Evolutionary conservation across 2,329 filamentous ascomycete genomes (phyloP), one percentile per base, ranked within the genome.

Genomic region (Dendrostoma leiphaemia): DNA sequence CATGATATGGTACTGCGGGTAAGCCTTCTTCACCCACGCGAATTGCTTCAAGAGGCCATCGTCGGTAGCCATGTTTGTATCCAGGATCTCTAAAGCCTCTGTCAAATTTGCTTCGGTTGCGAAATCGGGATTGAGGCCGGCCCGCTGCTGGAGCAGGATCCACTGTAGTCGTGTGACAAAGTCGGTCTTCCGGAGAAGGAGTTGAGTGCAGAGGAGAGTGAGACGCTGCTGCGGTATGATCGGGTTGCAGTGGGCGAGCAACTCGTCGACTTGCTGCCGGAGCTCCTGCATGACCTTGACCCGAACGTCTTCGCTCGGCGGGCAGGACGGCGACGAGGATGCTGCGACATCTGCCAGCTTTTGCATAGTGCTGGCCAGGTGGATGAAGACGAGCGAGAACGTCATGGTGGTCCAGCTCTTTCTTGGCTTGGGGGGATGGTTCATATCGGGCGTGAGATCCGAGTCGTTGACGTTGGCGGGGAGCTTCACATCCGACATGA

Each of bases 331-430:
- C 21, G 56, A 17, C 23, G 44, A 48, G 17, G 50, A 29, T n/a
- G 44, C 37, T 19, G 74, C 12, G 74, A 76, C 2, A 74, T 63
- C 59, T 74, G 77, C 46, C 72, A 73, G 48, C 75, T 73, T 48
- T 71, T 71, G 13, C 73, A 78, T 73, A 1, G 75, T 74, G 53
- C 73, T 74, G 1, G 74, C 71, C 1, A 80, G 72, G 46, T 83
- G 77, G 58, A 78, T 79, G 5, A 74, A 73, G n/a, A 82, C 74
- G 3, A 85, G 63, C 10, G 71, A 73, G 53, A 83, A 76, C 0
- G 81, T 78, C 75, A 84, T 83, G 28, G 81, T 76, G 0, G 83
- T 85, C 65, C 81, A 84, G 15, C 78, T 77, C 2, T 65, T 60
- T 2, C 77, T 71, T 12, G 79, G 72, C 0, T 71, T 60, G 0